Base-by-base conservation (phyloP, 2,329 filamentous ascomycete genomes). In the Nannizziopsis arthrosporioides region DNA sequence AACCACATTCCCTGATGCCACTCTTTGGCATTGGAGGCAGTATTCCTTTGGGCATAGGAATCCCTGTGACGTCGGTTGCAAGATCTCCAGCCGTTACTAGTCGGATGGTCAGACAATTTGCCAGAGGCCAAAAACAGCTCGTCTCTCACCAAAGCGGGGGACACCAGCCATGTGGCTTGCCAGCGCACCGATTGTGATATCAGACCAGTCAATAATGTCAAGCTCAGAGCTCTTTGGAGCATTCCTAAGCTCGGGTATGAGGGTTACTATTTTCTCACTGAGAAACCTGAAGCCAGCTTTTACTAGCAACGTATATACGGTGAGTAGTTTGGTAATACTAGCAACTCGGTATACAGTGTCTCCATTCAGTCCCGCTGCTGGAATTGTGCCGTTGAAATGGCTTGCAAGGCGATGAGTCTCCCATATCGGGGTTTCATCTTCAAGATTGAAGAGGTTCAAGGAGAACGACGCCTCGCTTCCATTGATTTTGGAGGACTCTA, bases 261-360 rank as follows among this genome's bases (percentile, higher is more conserved):
- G 69, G 18, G 64, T 62, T 0, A 68, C 70, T 45, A 72, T 63
- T 5, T 67, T 64, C 3, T 65, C 60, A 35, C 66, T 63, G 57
- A 66, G 72, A 30, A 61, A 55, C 12, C 54, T 50, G 46, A 69
- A 64, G 1, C 70, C 68, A n/a, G 61, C 59, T 49, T 69, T 62
- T 11, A 62, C 59, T 14, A 73, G 59, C 51, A 67, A 68, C 5
- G 62, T 62, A 45, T 67, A 70, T 2, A 72, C 61, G 2, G 65
- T 69, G 51, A 70, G 64, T 5, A 72, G 55, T 55, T 75, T 74
- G 8, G 69, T 69, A 9, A 73, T 56, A 51, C 70, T 73, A 11
- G 61, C 67, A 3, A 69, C 55, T 2, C 64, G 59, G 53, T 67
- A 75, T 15, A 68, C 57, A 0, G 59, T 67, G 43, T 71, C 53